phyloP scores from a whole-genome alignment of 257 asterid genomes.

The Solanum dulcamara region DNA sequence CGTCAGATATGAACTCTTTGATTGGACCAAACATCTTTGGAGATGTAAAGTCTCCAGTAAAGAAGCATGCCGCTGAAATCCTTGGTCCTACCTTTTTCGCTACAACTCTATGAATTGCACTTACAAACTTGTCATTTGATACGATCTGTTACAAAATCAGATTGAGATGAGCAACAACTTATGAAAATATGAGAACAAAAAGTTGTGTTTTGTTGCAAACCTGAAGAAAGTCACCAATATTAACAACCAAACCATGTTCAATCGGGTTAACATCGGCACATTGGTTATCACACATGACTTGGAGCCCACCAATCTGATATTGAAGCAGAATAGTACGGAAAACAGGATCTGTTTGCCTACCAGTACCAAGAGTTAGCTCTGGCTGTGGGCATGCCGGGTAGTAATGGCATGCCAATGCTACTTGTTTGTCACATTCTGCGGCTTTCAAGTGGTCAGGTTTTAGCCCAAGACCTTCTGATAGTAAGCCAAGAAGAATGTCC shows the following conservation, averaged over 20 bases:
- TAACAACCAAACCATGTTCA: slow-evolving; percentile 41
- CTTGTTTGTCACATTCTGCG: slow-evolving; percentile 28
- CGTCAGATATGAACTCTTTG: slow-evolving; percentile 38
- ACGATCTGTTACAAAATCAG: slow-evolving; percentile 22
- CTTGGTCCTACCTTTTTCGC: slow-evolving; percentile 55
- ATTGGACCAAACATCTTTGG: slow-evolving; percentile 38
- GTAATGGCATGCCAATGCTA: slow-evolving; percentile 40
- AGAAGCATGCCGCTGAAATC: slow-evolving; percentile 56
- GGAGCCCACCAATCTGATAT: slow-evolving; percentile 66
- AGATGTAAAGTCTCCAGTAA: slow-evolving; percentile 16
- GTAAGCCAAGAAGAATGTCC: slow-evolving; percentile 25
- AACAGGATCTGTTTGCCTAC: slow-evolving; percentile 54
- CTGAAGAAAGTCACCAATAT: slow-evolving; percentile 77
- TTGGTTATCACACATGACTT: slow-evolving; percentile 37
- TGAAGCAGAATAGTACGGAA: slow-evolving; percentile 52
- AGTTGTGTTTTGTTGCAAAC: slow-evolving; percentile 6
- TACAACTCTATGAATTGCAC: slow-evolving; percentile 50
- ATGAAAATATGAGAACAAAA: neutral
- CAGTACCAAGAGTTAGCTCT: slow-evolving; percentile 49
- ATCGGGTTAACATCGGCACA: slow-evolving; percentile 40
- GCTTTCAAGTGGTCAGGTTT: slow-evolving; percentile 20
- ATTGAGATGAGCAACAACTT: neutral
- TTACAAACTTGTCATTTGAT: slow-evolving; percentile 51
- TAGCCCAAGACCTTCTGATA: slow-evolving; percentile 74
- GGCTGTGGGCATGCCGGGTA: slow-evolving; percentile 72